These are phyloP conservation scores for Tagetes patula DNA, from an alignment of 129 eudicot genomes.

Conservation along the genomic window DNA sequence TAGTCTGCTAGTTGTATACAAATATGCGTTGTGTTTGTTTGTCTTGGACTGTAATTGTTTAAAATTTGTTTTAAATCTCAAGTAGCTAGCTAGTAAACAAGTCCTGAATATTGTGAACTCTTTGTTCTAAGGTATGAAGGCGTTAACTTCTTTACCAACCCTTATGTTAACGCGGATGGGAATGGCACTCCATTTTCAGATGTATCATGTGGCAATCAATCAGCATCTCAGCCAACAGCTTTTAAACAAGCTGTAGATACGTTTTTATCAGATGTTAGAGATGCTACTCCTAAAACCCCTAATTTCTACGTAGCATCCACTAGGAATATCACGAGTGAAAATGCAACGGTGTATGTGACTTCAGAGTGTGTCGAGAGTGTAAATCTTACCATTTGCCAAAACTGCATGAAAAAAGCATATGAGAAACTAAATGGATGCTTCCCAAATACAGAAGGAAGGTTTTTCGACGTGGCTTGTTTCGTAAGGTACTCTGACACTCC, in stretches of 20 bases:
- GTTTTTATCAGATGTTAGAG: constrained; percentile 39
- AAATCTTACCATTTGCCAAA: constrained; percentile 36
- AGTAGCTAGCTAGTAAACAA: no score
- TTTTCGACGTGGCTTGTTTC: constrained; percentile 56
- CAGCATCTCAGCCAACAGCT: constrained; percentile 41
- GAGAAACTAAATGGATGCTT: constrained; percentile 38
- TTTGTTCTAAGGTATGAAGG: constrained; percentile 52
- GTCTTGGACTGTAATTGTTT: no score
- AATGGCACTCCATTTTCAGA: constrained; percentile 39
- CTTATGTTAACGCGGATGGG: constrained; percentile 42
- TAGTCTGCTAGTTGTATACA: no score
- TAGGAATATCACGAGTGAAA: constrained; percentile 30
- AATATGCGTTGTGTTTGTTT: no score
- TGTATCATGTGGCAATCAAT: constrained; percentile 45
- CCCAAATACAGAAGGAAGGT: constrained; percentile 53
- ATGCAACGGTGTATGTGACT: constrained; percentile 41
- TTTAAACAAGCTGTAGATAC: constrained; percentile 30
- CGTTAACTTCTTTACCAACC: constrained; percentile 30
- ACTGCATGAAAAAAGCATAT: constrained; percentile 49
- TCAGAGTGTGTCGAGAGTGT: constrained; percentile 46
- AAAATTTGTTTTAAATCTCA: no score
- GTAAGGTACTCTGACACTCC: constrained; percentile 32
- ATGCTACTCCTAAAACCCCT: constrained; percentile 48
- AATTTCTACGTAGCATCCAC: constrained; percentile 49
- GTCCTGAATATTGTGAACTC: neutral